A percentile compares a stretch with the other conserved stretches of the same genome.
phyloP scores from a whole-genome alignment of 1,284 basidiomycete genomes.

The Earliella scabrosa region DNA sequence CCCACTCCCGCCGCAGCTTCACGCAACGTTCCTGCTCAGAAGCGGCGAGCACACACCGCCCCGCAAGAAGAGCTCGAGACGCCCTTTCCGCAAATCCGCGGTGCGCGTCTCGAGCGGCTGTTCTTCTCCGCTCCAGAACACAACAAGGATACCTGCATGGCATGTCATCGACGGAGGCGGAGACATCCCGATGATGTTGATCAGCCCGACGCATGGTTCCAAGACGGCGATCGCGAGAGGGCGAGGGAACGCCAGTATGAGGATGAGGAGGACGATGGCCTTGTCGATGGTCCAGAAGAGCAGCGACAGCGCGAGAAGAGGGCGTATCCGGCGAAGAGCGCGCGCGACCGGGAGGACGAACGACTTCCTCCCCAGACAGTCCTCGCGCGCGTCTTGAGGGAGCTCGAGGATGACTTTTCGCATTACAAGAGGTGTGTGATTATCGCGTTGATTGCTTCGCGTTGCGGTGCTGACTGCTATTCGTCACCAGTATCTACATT shows the following conservation, averaged over 20 bases:
- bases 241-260: constrained; percentile 16
- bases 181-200: constrained; percentile 19
- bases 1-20: constrained; percentile 40
- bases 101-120: constrained; percentile 72
- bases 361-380: constrained; percentile 82
- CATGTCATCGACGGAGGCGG: constrained; percentile 55
- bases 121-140: constrained; percentile 83
- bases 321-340: constrained; percentile 31
- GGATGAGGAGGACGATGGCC: constrained; percentile 44
- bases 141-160: constrained; percentile 66
- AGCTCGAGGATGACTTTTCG: constrained; percentile 89
- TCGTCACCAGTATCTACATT: constrained; percentile 71
- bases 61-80: constrained; percentile 32
- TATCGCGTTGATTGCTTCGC: neutral
- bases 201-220: constrained; percentile 30
- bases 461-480: constrained; percentile 5
- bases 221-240: constrained; percentile 21
- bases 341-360: constrained; percentile 29
- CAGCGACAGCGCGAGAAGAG: constrained; percentile 11
- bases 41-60: constrained; percentile 12
- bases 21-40: constrained; percentile 5
- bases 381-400: constrained; percentile 75
- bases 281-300: constrained; percentile 50
- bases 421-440: constrained; percentile 82
- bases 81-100: constrained; percentile 83